Percentiles rank a stretch among this genome's conserved stretches.
These are phyloP conservation scores for Lentinula sp. DNA, from an alignment of 768 basidiomycete species.

Conservation along the genomic window DNA sequence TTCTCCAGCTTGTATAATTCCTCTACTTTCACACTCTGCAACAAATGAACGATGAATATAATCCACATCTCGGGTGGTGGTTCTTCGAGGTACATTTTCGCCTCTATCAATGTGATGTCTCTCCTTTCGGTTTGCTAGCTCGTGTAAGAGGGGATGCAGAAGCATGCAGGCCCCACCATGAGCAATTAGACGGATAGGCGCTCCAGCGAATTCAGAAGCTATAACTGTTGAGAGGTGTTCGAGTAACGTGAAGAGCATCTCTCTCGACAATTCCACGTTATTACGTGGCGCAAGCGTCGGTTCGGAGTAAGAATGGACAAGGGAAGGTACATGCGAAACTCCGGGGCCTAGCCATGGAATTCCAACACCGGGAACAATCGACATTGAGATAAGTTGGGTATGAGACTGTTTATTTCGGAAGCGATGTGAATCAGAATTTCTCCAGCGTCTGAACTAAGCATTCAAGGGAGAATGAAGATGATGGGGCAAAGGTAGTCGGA, in stretches of 20 bases:
- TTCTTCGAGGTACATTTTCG: constrained; percentile 33
- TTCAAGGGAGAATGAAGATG: too few species aligned
- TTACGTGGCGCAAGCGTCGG: constrained; percentile 21
- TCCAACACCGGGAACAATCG: background rate
- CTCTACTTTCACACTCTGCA: constrained; percentile 41
- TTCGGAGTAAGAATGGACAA: background rate
- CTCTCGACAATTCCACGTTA: constrained; percentile 30
- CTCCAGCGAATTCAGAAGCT: constrained; percentile 34
- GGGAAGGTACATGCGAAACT: background rate
- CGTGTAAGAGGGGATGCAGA: constrained; percentile 41
- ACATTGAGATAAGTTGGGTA: background rate
- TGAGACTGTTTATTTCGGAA: too few species aligned
- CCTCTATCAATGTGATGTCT: constrained; percentile 9
- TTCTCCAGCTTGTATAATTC: constrained; percentile 44
- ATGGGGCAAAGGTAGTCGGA: too few species aligned
- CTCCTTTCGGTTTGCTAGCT: constrained; percentile 20
- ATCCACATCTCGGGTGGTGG: constrained; percentile 62
- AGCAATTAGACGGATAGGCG: constrained; percentile 51
- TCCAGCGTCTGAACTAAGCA: too few species aligned
- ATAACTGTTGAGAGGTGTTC: constrained; percentile 39
- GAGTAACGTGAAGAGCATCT: constrained; percentile 40
- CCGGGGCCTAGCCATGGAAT: background rate
- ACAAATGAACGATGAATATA: constrained; percentile 59
- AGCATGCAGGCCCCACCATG: constrained; percentile 77
- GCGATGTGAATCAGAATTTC: too few species aligned